A percentile compares a stretch with the other conserved stretches of the same genome.
Evolutionary conservation across 2,329 filamentous ascomycete species (phyloP).

Genomic region (Diaporthe capsici): DNA sequence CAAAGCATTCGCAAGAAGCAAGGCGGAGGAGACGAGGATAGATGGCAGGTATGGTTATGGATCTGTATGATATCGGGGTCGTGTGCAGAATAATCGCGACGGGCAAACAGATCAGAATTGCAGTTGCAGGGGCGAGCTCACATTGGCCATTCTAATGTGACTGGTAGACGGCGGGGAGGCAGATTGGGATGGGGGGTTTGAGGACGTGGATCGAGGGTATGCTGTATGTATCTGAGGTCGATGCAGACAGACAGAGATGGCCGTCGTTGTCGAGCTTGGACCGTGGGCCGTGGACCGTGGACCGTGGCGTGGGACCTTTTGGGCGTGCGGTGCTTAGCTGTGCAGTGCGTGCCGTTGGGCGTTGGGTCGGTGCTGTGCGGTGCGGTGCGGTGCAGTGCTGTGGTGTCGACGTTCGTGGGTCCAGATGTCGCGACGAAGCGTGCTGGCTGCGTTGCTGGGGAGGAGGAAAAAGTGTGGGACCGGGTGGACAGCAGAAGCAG

Average conservation of each 20-base stretch:
- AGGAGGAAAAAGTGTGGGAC: slow-evolving; percentile 38
- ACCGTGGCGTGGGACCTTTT: slow-evolving; percentile 24
- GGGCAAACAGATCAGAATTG: slow-evolving; percentile 35
- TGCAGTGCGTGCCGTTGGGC: slow-evolving; percentile 22
- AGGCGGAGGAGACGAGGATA: not conserved
- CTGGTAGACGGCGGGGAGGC: slow-evolving; percentile 8
- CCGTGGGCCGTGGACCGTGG: slow-evolving; percentile 25
- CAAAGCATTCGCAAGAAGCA: slow-evolving; percentile 19
- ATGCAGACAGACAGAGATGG: slow-evolving; percentile 33
- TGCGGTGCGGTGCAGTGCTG: slow-evolving; percentile 14
- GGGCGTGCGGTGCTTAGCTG: slow-evolving; percentile 17
- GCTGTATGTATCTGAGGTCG: slow-evolving; percentile 13
- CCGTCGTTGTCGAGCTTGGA: slow-evolving; percentile 37
- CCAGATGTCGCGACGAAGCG: slow-evolving; percentile 33
- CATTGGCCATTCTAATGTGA: slow-evolving; percentile 43
- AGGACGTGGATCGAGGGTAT: slow-evolving; percentile 16
- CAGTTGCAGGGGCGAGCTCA: slow-evolving; percentile 39
- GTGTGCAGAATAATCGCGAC: slow-evolving; percentile 32
- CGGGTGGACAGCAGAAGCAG: slow-evolving; percentile 17
- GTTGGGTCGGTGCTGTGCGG: slow-evolving; percentile 18
- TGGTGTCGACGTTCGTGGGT: slow-evolving; percentile 38
- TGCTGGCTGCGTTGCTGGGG: slow-evolving; percentile 21
- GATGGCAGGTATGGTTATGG: not conserved
- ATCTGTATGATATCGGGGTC: slow-evolving; percentile 2
- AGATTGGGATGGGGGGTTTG: slow-evolving; percentile 18